Conservation (phyloP, 306 rosid genomes). For the Dalbergia cochinchinensis region DNA sequence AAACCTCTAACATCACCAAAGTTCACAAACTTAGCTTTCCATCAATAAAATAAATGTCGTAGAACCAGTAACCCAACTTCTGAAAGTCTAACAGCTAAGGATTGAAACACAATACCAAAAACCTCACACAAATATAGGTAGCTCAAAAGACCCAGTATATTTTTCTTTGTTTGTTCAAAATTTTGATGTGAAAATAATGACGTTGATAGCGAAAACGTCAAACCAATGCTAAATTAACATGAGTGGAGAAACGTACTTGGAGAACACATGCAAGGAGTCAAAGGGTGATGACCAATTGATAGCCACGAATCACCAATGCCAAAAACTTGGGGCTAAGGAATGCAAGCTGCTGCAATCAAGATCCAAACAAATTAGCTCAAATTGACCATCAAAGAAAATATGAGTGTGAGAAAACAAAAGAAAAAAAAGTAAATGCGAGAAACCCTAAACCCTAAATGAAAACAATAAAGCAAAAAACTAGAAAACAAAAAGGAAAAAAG, state of each 20-base stretch:
- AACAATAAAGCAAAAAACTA: slow-evolving; percentile 76
- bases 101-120: slow-evolving; percentile 34
- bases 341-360: too few species aligned
- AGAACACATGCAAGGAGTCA: slow-evolving; percentile 32
- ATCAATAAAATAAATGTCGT: slow-evolving; percentile 34
- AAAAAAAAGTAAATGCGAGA: slow-evolving; percentile 38
- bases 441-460: too few species aligned
- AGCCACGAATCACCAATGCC: slow-evolving; percentile 21
- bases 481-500: slow-evolving; percentile 56
- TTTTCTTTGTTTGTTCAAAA: slow-evolving; percentile 68
- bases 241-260: slow-evolving; percentile 38
- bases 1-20: slow-evolving; percentile 36
- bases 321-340: slow-evolving; percentile 47
- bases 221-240: slow-evolving; percentile 34
- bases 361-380: too few species aligned
- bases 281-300: neutral
- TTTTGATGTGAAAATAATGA: slow-evolving; percentile 23
- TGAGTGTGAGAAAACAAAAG: too few species aligned
- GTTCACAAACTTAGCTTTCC: slow-evolving; percentile 68
- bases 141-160: slow-evolving; percentile 33
- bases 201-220: slow-evolving; percentile 30
- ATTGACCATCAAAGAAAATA: too few species aligned
- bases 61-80: neutral
- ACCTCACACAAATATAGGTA: slow-evolving; percentile 8
- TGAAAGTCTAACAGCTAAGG: slow-evolving; percentile 38